Base-by-base conservation (phyloP, 2,329 filamentous ascomycete species). In the Chrysosporium queenslandicum region DNA sequence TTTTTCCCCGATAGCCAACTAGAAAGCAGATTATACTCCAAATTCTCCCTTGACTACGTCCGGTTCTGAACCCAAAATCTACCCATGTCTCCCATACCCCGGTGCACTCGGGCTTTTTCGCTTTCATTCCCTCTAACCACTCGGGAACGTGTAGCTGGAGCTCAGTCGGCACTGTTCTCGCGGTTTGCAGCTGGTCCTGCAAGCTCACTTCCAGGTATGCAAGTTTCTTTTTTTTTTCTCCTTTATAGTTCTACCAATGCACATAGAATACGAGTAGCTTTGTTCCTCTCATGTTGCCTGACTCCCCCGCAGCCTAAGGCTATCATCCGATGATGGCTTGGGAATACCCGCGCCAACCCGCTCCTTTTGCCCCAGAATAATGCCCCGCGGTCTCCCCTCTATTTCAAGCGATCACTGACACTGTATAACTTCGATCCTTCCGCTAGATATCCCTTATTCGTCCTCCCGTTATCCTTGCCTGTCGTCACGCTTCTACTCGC, bases 161-260 rank as follows among this genome's bases (percentile, higher is more conserved):
- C 25, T 23, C 45, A 16, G 34, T 46, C 29, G 8, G 43, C 18
- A 34, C 9, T 21, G 18, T 34, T 46, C 5, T 7, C 29, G 20
- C 45, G 32, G 34, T 37, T 47, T n/a, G 45, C 45, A 47, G 45
- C 45, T 37, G 45, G 45, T 36, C 11, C 45, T 25, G 45, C 45
- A 27, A 37, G 30, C 18, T 14, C 12, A 9, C 14, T 25, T 23
- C 27, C 12, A 47, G 45, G 45, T 47, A 47, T 16, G 45, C n/a
- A 2, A 18, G 12, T n/a, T 23, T 34, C 18, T 14, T 20, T 18
- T 34, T 21, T 32, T 2, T 20, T 23, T 46, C 34, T 34, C 12
- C 3, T 40, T 21, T 21, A 9, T 20, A 5, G 4, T 12, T 20
- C 36, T 11, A n/a, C n/a, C 4, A 5, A 7, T 20, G 16, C 12